Evolutionary conservation across 805 yeast genomes (phyloP).

Genomic region (Sugiyamaella mastotermitis): DNA sequence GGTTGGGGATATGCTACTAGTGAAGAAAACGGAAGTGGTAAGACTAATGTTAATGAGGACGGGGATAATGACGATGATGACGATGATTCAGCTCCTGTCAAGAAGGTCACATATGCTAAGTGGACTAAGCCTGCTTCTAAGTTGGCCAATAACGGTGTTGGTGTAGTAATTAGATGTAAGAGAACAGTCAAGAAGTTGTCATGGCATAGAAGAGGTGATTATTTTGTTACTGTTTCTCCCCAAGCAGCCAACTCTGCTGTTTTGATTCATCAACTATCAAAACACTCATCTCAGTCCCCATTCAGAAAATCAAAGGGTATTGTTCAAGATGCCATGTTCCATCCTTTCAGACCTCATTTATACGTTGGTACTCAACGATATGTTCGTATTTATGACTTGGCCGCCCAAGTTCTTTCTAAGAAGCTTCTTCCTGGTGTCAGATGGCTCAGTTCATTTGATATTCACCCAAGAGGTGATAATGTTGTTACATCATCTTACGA

Average conservation of each 20-base stretch:
- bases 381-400: constrained; percentile 82
- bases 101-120: constrained; percentile 50
- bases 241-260: constrained; percentile 85
- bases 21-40: constrained; percentile 28
- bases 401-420: constrained; percentile 77
- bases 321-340: constrained; percentile 93
- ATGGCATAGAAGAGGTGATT: constrained; percentile 98
- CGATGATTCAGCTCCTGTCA: constrained; percentile 24
- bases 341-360: constrained; percentile 90
- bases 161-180: constrained; percentile 60
- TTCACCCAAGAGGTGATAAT: constrained; percentile 96
- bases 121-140: constrained; percentile 78
- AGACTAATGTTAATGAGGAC: constrained; percentile 22
- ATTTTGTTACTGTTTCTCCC: constrained; percentile 95
- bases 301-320: constrained; percentile 90
- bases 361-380: constrained; percentile 93
- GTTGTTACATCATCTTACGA: constrained; percentile 89
- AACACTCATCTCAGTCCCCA: constrained; percentile 93
- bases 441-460: constrained; percentile 86
- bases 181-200: constrained; percentile 71
- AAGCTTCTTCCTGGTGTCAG: constrained; percentile 92
- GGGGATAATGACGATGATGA: constrained; percentile 33
- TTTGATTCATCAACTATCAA: constrained; percentile 87
- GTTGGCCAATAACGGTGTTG: constrained; percentile 58
- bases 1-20: constrained; percentile 85